These are phyloP conservation scores for Calonectria ilicicola DNA, from an alignment of 2,329 filamentous ascomycete genomes.

Conservation along the genomic window DNA sequence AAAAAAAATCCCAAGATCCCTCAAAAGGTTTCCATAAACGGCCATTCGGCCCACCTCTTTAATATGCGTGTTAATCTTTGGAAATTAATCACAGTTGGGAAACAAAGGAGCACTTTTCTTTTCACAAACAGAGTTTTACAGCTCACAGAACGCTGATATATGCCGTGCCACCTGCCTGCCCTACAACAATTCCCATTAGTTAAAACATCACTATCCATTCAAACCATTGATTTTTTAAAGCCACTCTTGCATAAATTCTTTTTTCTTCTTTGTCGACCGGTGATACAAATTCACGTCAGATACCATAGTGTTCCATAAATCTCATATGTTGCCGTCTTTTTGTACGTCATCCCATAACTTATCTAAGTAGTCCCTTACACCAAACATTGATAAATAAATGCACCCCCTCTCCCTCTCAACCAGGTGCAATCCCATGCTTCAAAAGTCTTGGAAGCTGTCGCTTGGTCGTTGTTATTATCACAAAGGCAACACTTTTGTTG, in stretches of 20 bases:
- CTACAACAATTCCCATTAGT: no score
- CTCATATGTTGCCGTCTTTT: neutral
- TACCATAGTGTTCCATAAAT: neutral
- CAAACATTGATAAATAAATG: conserved; percentile 11
- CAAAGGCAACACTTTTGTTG: neutral
- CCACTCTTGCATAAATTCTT: neutral
- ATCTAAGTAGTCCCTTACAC: conserved; percentile 8
- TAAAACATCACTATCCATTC: no score
- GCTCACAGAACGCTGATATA: no score
- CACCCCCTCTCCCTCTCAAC: neutral
- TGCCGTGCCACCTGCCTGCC: no score
- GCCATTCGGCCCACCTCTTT: no score
- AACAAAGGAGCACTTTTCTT: no score
- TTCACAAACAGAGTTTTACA: no score
- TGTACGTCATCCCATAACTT: conserved; percentile 6
- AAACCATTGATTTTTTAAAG: no score
- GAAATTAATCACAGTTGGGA: no score
- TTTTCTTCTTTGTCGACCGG: neutral
- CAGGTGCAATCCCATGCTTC: neutral
- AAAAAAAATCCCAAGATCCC: neutral
- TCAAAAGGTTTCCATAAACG: no score
- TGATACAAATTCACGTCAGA: neutral
- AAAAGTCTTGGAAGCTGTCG: neutral
- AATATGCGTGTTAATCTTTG: no score
- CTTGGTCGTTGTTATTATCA: conserved; percentile 35